These are phyloP conservation scores for Diatrype stigma DNA, from an alignment of 2,329 filamentous ascomycete species.

Conservation along the genomic window DNA sequence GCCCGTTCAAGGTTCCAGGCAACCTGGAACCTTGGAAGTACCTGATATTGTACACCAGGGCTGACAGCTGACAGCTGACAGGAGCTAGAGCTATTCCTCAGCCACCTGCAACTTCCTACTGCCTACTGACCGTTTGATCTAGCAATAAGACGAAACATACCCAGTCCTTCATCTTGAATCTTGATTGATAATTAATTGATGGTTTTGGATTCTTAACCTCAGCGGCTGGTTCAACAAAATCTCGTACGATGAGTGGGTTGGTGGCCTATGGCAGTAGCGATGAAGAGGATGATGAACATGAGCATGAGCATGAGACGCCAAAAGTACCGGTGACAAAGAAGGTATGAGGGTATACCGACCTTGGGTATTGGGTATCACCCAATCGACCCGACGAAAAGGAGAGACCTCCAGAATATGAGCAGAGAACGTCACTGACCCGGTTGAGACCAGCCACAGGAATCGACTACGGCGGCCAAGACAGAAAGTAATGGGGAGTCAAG, in stretches of 20 bases:
- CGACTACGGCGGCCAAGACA: slow-evolving; percentile 14
- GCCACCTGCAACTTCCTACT: neutral
- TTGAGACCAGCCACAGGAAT: slow-evolving; percentile 28
- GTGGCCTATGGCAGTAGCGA: slow-evolving; percentile 30
- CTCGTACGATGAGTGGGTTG: slow-evolving; percentile 19
- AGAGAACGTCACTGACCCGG: slow-evolving; percentile 28
- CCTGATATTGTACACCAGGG: neutral
- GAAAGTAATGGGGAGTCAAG: slow-evolving; percentile 12
- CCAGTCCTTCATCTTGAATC: neutral
- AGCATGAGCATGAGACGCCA: too few relatives aligned
- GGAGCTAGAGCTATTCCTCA: neutral
- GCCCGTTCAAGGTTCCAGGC: too few relatives aligned
- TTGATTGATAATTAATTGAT: neutral
- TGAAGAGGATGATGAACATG: slow-evolving; percentile 29
- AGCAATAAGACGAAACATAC: neutral
- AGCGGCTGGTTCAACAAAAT: neutral
- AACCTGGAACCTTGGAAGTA: too few relatives aligned
- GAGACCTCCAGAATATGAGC: too few relatives aligned
- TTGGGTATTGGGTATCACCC: slow-evolving; percentile 6
- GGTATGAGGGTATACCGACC: slow-evolving; percentile 25
- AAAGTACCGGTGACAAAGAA: slow-evolving; percentile 19
- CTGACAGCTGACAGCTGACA: neutral
- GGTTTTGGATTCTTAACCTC: neutral
- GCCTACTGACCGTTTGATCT: neutral
- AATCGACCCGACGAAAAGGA: too few relatives aligned